phyloP scores from a whole-genome alignment of 257 asterid genomes.

The Solanum virginianum region DNA sequence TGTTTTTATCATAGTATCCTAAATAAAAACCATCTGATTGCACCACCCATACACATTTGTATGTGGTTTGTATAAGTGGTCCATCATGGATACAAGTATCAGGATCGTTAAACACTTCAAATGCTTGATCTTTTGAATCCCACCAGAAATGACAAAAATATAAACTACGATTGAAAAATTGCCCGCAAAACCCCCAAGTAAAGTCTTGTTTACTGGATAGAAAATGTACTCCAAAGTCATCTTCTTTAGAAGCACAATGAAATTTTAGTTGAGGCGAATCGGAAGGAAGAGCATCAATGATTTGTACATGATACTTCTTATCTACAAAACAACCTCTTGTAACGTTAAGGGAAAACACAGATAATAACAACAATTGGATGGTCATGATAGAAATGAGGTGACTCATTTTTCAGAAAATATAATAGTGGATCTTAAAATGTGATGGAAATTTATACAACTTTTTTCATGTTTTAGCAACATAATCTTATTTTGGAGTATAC shows the following conservation, averaged over 20 bases:
- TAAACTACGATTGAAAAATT: neutral
- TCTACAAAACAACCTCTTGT: neutral
- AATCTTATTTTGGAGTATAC: too few relatives aligned
- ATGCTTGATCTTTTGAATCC: neutral
- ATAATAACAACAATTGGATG: neutral
- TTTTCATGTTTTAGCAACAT: neutral
- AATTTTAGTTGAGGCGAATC: neutral
- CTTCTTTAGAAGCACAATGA: neutral
- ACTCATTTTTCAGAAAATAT: neutral
- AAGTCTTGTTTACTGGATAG: neutral
- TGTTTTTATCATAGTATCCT: neutral
- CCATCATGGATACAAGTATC: neutral
- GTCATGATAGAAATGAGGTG: neutral
- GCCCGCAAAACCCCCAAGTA: neutral
- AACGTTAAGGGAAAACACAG: neutral
- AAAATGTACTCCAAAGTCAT: neutral
- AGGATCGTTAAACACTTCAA: neutral
- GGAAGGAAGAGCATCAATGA: neutral
- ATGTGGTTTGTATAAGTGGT: neutral
- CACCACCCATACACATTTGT: neutral
- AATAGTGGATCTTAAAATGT: neutral
- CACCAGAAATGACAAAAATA: conserved; percentile 1
- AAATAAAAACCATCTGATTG: neutral
- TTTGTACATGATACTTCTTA: neutral
- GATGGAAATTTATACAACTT: neutral